These are phyloP conservation scores for Massospora cicadina DNA, from an alignment of 371 early-diverging fungal genomes.

Conservation along the genomic window DNA sequence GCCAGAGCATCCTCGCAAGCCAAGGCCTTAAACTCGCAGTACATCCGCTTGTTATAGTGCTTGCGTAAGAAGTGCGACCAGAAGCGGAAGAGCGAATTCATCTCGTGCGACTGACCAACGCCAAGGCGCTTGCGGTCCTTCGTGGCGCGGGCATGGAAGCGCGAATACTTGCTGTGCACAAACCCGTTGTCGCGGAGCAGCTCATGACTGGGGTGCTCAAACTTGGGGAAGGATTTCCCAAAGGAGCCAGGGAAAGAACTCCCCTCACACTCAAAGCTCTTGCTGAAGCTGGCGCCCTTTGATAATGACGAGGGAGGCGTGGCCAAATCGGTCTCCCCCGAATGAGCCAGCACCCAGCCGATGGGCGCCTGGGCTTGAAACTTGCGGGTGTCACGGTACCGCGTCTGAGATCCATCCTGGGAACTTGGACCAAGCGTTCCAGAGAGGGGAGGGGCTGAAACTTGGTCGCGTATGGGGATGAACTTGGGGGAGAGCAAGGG, in stretches of 20 bases:
- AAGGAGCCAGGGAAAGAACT: conserved; percentile 27
- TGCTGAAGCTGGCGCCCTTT: conserved; percentile 5
- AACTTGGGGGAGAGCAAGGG: conserved; percentile 12
- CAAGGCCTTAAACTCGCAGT: conserved; percentile 73
- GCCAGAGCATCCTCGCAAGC: conserved; percentile 82
- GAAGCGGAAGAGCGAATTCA: conserved; percentile 95
- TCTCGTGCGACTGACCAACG: conserved; percentile 85
- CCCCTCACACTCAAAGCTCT: conserved; percentile 12
- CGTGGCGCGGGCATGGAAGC: conserved; percentile 86
- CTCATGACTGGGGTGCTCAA: conserved; percentile 90
- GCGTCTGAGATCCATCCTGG: conserved; percentile 16
- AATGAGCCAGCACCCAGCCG: conserved; percentile 66
- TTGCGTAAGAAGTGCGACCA: conserved; percentile 96
- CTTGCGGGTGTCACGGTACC: conserved; percentile 34
- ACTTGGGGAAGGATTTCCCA: conserved; percentile 56
- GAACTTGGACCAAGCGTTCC: conserved; percentile 21
- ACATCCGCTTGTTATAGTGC: conserved; percentile 84
- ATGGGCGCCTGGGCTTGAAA: conserved; percentile 61
- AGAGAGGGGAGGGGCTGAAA: conserved; percentile 43
- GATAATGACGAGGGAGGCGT: conserved; percentile 10
- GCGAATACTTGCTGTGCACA: conserved; percentile 86
- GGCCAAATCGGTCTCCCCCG: conserved; percentile 9
- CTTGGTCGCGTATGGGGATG: conserved; percentile 12
- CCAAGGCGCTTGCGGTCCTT: conserved; percentile 83
- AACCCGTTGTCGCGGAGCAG: conserved; percentile 87